Evolutionary conservation across 163 green algal genomes (phyloP), one percentile per base, ranked within the genome.

Genomic region (Chlamydomonas reinhardtii): DNA sequence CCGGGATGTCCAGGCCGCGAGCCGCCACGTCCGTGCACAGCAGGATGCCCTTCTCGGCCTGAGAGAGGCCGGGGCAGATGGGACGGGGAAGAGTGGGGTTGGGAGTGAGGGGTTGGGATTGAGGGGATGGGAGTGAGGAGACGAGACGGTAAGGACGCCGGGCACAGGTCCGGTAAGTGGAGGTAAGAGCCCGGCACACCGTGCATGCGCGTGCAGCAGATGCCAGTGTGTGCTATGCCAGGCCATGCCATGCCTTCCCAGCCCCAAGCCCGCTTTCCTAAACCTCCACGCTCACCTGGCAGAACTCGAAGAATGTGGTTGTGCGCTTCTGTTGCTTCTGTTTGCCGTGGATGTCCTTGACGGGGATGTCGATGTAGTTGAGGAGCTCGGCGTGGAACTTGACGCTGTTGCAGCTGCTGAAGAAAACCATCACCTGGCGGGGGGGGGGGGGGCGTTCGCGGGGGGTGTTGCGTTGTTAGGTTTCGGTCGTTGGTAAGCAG

Each of bases 281-380:
- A 1, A 94, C 93, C 83, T 93, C 62, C 72, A 34, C 62, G 12
- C 37, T 82, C 52, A 82, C 95, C 82, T 96, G 93, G 91, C 95
- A 98, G 91, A 99, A 99, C 87, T 99, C 97, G 84, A 98, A 97
- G 90, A 99, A 99, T 34, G 98, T 99, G 73, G 94, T 92, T 0
- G 97, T 99, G 69, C 98, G 95, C 89, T 98, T 98, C 85, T 96
- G 93, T 94, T 99, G 98, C 95, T 99, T 99, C 92, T 99, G 97
- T 93, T 98, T 98, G 90, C 95, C 97, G 89, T 99, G 98, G 88
- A 99, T 99, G 91, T 99, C 97, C 71, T 94, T 93, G 17, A 96
- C 94, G 19, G 95, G 94, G 64, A 99, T 96, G 93, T 99, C 98
- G 76, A 99, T 97, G 92, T 99, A 99, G 91, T 99, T 99, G 68